Base-by-base conservation (phyloP, 1,284 basidiomycete species). In the Puccinia sorghi region DNA sequence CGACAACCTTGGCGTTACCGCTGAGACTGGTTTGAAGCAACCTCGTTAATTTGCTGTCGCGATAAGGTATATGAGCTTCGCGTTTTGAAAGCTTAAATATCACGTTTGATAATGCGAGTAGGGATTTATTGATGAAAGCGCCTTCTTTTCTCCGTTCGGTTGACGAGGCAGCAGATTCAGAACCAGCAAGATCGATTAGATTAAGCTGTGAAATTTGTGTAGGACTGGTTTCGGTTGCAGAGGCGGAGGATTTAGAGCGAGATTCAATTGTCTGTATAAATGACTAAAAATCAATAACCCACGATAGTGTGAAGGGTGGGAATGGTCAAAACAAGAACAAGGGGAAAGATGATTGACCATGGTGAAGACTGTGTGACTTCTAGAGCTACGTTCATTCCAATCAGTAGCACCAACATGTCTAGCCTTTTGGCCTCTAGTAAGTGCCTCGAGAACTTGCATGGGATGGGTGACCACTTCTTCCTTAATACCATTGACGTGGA, bases 141-240 rank as follows among this genome's bases (percentile, higher is more conserved):
- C 94, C 94, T 85, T 97, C 94, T 73, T 91, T 88, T 32, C 94
- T 93, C 72, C 94, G 87, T 80, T 96, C 93, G 84, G 93, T 94
- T 85, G 95, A 93, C 9, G 91, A 92, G 1, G 94, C 96, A 2
- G 94, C 94, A 84, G 92, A 94, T 84, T 99, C 96, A 0, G 93
- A 96, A 0, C 96, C 96, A 63, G 96, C 96, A n/a, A 99, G 87
- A 87, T 99, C 95, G 80, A 97, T 95, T 63, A 97, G 87, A 84
- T 89, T 92, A 88, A 93, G 83, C 78, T 83, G 81, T 78, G 81
- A 82, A 41, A 79, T 64, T 79, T 79, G 76, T 0, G 64, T 77
- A 5, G 57, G 71, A 22, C 37, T 48, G 32, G 83, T 84, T 5
- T 82, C 82, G 0, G 84, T 84, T 0, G 82, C 83, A 9, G 79